Evolutionary conservation across 345 rosid genomes (phyloP), one percentile per base, ranked within the genome.

Genomic region (Eucalyptus pauciflora): DNA sequence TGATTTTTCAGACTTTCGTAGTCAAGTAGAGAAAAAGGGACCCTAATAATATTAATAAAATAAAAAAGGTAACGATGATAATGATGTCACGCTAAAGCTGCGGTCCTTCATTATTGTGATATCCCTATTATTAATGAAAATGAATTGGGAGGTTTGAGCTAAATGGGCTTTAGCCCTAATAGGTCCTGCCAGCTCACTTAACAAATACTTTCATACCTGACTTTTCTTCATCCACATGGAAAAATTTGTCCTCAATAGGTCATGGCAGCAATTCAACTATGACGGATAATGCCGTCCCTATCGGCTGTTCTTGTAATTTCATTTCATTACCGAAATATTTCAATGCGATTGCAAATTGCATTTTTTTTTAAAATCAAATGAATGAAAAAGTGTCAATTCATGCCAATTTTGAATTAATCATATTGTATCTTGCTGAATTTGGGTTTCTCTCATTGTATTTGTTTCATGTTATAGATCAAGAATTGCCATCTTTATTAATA

Each of bases 251-350:
- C 62, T 20, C 27, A 1, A 9, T 56, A 56, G 62, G 27, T 56
- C 22, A 56, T n/a, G 62, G 62, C 0, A 56, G 27, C 11, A 20
- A 56, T 22, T 56, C 27, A 10, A 56, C 5, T 24, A 24, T 22
- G 62, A 24, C 0, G 1, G 0, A 24, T 5, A 56, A 2, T 56
- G 0, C 10, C 13, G 29, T 56, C 29, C 29, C 0, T 24, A 10
- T 56, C 6, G 27, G 27, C 27, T 56, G 10, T 56, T 20, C 25
- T 22, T 22, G 27, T 54, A 3, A 54, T 54, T 54, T 22, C 1
- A 1, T 54, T 54, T 54, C 60, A 54, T 54, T 22, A 20, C 11
- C 12, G 0, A 54, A 22, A 54, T 54, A 1, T 54, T 54, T 54
- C 27, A 20, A 4, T 20, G 60, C 1, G 27, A 54, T 54, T 4